Conservation (phyloP, 208 protist genomes). For the Leishmania martiniquensis region DNA sequence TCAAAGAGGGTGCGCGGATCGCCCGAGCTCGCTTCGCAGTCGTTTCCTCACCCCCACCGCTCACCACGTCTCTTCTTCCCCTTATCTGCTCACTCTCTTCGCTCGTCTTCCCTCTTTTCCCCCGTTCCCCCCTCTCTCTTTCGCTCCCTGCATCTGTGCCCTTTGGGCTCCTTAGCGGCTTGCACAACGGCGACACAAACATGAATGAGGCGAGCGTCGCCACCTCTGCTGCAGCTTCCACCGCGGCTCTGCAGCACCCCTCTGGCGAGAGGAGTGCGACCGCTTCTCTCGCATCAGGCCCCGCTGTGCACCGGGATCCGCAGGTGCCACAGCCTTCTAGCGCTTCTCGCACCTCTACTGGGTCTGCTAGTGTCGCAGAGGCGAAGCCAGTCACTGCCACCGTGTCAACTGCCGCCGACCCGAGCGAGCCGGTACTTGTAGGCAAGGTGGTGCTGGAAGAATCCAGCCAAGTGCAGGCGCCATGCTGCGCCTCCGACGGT, state of each 20-base stretch:
- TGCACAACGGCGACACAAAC: background rate
- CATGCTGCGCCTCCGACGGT: background rate
- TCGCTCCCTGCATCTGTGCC: background rate
- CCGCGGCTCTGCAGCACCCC: background rate
- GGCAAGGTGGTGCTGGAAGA: slow-evolving; percentile 19
- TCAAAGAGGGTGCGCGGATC: background rate
- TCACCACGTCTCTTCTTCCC: background rate
- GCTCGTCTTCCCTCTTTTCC: background rate
- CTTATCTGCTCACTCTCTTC: background rate
- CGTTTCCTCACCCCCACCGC: background rate
- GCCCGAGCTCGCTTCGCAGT: background rate
- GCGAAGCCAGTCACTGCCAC: background rate
- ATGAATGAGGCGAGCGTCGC: slow-evolving; percentile 6
- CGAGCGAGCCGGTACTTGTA: slow-evolving; percentile 15
- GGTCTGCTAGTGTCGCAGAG: background rate
- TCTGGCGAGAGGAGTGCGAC: background rate
- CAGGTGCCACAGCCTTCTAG: background rate
- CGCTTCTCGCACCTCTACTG: background rate
- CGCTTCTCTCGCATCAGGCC: background rate
- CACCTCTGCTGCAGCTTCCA: background rate
- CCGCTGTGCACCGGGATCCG: background rate
- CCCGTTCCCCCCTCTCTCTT: background rate
- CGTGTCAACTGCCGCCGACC: background rate
- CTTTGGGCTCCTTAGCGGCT: background rate
- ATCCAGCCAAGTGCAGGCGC: background rate